Evolutionary conservation across 148 eudicot species (phyloP), one percentile per base, ranked within the genome.

Genomic region (Rhododendron kiyosumense): DNA sequence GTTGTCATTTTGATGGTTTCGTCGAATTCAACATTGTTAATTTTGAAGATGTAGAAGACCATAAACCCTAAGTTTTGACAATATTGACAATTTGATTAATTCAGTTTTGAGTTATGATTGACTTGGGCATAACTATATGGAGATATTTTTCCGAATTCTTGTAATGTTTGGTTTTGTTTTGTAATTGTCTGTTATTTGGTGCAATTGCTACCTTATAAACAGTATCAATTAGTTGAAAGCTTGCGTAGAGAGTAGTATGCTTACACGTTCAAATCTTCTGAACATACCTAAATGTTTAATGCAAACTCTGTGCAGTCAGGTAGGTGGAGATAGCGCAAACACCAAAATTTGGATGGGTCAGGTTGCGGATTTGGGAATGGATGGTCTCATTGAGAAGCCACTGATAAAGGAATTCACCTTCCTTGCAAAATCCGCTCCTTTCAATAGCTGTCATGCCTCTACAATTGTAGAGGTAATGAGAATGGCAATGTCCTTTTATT

Each of bases 371-470:
- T 61, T 79, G 28, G 34, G 34, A 32, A 32, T 32, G 34, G 52
- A 86, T 34, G 30, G 78, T 78, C 46, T 79, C 81, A 84, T 89
- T 89, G 85, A 91, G 81, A 85, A 43, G 24, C 85, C 88, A 45
- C 77, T 94, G 75, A 34, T 88, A 45, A 89, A 91, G 84, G 95
- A 93, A 79, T 93, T 95, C 87, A 97, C 98, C 51, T 97, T 93
- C 88, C 79, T 89, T 26, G 94, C 88, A 32, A 89, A 93, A 43
- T 92, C 95, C 5, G 89, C 90, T 59, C 93, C 96, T 30, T 97
- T 97, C 85, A 91, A 86, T 20, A 94, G 91, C 84, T 97, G 99
- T 79, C 99, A 97, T 88, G 98, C 99, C 85, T 95, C 99, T 80
- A 94, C 98, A 59, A 94, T 95, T 80, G 96, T 95, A 67, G 98